phyloP scores from a whole-genome alignment of 2,329 filamentous ascomycete genomes.

The Arthroderma sp. region DNA sequence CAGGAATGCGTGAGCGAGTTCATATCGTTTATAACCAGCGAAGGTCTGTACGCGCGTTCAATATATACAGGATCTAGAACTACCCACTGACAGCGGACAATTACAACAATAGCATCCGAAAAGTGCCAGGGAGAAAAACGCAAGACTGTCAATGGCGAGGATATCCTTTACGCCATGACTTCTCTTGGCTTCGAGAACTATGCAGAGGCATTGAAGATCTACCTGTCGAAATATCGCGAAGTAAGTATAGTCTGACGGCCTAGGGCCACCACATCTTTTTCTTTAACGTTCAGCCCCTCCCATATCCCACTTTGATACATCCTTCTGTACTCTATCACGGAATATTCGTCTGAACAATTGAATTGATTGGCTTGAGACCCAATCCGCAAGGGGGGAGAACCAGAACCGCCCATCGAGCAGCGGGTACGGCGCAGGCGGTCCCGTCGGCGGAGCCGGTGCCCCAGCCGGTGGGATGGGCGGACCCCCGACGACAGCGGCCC shows the following conservation, averaged over 20 bases:
- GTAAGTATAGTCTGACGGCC: constrained; percentile 45
- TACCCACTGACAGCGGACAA: background rate
- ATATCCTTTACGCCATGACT: constrained; percentile 98
- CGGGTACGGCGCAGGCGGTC: constrained; percentile 29
- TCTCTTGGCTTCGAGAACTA: constrained; percentile 99
- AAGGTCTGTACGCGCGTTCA: constrained; percentile 50
- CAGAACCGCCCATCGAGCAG: constrained; percentile 44
- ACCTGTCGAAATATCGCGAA: constrained; percentile 93
- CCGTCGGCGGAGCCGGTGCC: constrained; percentile 16
- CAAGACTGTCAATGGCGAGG: constrained; percentile 97
- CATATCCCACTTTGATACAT: constrained; percentile 12
- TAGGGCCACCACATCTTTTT: background rate
- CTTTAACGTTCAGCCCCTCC: constrained; percentile 10
- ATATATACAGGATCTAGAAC: background rate
- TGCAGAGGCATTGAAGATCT: constrained; percentile 93
- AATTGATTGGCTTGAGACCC: constrained; percentile 53
- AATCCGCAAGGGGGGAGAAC: constrained; percentile 59
- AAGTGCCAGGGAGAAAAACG: constrained; percentile 99
- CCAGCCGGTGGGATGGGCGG: constrained; percentile 2
- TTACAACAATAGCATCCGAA: constrained; percentile 62
- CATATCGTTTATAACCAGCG: constrained; percentile 98
- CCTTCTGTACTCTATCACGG: constrained; percentile 25
- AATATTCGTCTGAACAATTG: constrained; percentile 35
- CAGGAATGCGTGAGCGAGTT: constrained; percentile 99
- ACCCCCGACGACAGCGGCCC: constrained; percentile 9